Conservation (phyloP, 139 green algal species). For the Yamagishiella unicocca region DNA sequence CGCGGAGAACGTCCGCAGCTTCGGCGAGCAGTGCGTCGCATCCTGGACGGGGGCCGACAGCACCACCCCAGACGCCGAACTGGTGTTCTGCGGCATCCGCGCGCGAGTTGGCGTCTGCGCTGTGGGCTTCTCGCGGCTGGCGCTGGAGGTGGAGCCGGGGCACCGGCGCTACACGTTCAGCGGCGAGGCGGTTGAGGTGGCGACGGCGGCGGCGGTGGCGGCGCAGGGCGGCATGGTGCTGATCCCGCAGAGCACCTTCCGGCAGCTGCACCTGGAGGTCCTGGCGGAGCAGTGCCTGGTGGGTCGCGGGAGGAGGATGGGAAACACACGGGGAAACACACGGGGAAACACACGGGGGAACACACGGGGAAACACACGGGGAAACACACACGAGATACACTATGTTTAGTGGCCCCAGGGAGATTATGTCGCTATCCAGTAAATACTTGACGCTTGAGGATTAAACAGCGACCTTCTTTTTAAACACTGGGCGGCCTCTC, state of each 20-base stretch:
- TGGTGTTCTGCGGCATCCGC: conserved; percentile 38
- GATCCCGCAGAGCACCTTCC: conserved; percentile 41
- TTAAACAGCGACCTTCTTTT: too few species aligned
- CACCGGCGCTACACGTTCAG: background rate
- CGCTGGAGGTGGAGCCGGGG: background rate
- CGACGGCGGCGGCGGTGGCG: background rate
- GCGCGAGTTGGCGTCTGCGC: conserved; percentile 38
- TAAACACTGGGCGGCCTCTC: too few species aligned
- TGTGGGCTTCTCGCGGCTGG: background rate
- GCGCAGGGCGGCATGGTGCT: conserved; percentile 51
- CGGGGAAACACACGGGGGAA: too few species aligned
- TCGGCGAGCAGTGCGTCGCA: conserved; percentile 39
- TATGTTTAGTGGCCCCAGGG: too few species aligned
- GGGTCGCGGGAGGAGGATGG: background rate
- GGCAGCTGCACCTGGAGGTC: conserved; percentile 45
- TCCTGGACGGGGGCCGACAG: conserved; percentile 12
- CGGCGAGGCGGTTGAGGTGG: conserved; percentile 36
- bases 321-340: too few species aligned
- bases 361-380: too few species aligned
- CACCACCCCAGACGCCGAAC: background rate
- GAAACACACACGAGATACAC: too few species aligned
- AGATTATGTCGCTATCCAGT: too few species aligned
- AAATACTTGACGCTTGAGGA: too few species aligned
- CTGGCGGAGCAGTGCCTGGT: conserved; percentile 44
- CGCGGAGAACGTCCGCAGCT: conserved; percentile 22